These are phyloP conservation scores for Saccharum officinarum DNA, from an alignment of 176 grass and related monocot species.

Conservation along the genomic window DNA sequence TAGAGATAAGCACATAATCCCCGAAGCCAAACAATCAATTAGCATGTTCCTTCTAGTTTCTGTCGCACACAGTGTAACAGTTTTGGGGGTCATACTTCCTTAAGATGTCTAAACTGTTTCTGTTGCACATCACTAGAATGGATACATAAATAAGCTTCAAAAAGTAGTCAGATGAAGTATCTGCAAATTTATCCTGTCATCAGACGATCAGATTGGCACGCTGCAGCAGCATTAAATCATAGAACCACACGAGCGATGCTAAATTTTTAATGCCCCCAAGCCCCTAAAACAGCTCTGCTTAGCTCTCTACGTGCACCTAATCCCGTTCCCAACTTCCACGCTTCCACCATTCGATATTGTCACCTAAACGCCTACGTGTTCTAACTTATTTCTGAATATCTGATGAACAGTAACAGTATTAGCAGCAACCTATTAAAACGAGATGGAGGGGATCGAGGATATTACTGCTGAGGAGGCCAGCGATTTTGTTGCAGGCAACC, in stretches of 20 bases:
- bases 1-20: not conserved
- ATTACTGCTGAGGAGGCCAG: constrained; percentile 53
- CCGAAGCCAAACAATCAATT: not conserved
- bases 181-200: not conserved
- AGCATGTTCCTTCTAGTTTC: not conserved
- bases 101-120: not conserved
- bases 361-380: not conserved
- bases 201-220: not conserved
- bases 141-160: not conserved
- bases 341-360: not conserved
- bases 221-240: not conserved
- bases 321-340: not conserved
- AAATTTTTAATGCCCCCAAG: not conserved
- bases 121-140: constrained; percentile 5
- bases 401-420: too few species aligned
- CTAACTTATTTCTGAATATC: not conserved
- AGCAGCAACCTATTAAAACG: not conserved
- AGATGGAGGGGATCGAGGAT: not conserved
- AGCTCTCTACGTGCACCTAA: not conserved
- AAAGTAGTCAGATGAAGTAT: not conserved
- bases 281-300: not conserved
- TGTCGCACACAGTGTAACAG: not conserved
- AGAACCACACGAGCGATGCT: not conserved
- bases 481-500: constrained; percentile 46
- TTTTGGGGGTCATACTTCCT: not conserved